A percentile compares a stretch with the other conserved stretches of the same genome.
Conservation (phyloP, 2,329 filamentous ascomycete species). For the Paecilomyces dactylethromorphus region DNA sequence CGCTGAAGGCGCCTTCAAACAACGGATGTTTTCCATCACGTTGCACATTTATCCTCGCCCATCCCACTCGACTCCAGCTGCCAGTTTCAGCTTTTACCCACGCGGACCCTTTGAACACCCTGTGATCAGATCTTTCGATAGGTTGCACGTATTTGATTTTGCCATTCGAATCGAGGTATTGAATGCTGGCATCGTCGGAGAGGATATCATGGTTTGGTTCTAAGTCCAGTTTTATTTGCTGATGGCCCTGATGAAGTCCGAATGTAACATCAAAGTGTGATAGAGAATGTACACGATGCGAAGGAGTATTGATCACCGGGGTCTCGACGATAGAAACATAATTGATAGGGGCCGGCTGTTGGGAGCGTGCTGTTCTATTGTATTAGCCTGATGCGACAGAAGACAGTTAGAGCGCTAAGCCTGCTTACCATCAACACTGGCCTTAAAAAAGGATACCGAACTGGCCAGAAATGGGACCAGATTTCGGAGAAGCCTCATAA, state of each 20-base stretch:
- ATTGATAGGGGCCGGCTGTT: constrained; percentile 67
- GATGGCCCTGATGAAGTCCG: constrained; percentile 57
- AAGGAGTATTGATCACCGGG: constrained; percentile 69
- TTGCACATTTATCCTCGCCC: constrained; percentile 74
- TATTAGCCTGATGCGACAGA: background rate
- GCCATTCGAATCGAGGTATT: constrained; percentile 67
- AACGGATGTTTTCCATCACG: constrained; percentile 70
- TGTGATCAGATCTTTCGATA: constrained; percentile 67
- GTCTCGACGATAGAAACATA: constrained; percentile 68
- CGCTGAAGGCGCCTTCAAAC: constrained; percentile 83
- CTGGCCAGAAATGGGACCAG: constrained; percentile 20
- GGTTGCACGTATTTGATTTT: constrained; percentile 58
- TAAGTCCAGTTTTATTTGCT: constrained; percentile 70
- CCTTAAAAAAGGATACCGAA: constrained; percentile 16
- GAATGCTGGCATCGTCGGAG: constrained; percentile 65
- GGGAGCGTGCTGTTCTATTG: constrained; percentile 56
- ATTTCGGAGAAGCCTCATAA: constrained; percentile 20
- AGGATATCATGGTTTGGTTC: constrained; percentile 91
- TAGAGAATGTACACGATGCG: constrained; percentile 69
- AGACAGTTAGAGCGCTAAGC: background rate
- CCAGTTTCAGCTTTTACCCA: constrained; percentile 59
- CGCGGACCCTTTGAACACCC: constrained; percentile 74
- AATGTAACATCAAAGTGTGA: constrained; percentile 85
- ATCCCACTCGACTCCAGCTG: constrained; percentile 75
- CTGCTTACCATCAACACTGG: constrained; percentile 12